A percentile compares a stretch with the other conserved stretches of the same genome.
phyloP scores from a whole-genome alignment of 2,329 filamentous ascomycete genomes.

The Colletotrichum sp. region DNA sequence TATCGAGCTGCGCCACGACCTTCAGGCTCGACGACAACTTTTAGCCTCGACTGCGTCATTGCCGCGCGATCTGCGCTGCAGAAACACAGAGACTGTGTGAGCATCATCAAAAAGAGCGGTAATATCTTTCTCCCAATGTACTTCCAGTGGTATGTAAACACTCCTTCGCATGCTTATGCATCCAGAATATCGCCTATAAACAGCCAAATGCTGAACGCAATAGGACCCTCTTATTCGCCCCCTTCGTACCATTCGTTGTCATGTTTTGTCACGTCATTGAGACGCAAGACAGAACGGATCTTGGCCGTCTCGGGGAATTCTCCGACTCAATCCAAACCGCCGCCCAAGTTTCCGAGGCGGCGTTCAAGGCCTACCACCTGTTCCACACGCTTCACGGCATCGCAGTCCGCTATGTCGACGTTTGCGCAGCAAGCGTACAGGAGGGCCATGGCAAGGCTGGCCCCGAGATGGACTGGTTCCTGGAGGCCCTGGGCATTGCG shows the following conservation, averaged over 20 bases:
- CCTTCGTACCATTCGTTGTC: constrained; percentile 59
- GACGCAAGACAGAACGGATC: constrained; percentile 45
- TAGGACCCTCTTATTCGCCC: constrained; percentile 53
- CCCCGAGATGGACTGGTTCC: constrained; percentile 54
- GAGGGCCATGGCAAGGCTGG: constrained; percentile 30
- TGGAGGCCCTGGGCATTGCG: constrained; percentile 54
- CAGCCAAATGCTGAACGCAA: too few relatives aligned
- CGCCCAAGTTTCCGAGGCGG: constrained; percentile 49
- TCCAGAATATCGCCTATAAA: too few relatives aligned
- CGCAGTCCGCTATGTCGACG: constrained; percentile 62
- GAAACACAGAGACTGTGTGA: constrained; percentile 44
- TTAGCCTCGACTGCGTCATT: constrained; percentile 46
- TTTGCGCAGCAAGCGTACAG: constrained; percentile 47
- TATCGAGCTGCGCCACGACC: constrained; percentile 43
- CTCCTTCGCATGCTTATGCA: accelerated
- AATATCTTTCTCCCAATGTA: constrained; percentile 40
- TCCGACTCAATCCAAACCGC: constrained; percentile 54
- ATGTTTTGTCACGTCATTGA: constrained; percentile 57
- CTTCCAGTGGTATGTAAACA: constrained; percentile 42
- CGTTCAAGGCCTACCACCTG: constrained; percentile 59
- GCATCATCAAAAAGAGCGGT: constrained; percentile 36
- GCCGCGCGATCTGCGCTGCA: constrained; percentile 44
- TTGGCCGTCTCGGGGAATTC: constrained; percentile 54
- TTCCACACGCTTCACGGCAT: constrained; percentile 64
- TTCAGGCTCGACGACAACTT: constrained; percentile 34